Evolutionary conservation across 306 rosid species (phyloP), one percentile per base, ranked within the genome.

Genomic region (Corylus americana): DNA sequence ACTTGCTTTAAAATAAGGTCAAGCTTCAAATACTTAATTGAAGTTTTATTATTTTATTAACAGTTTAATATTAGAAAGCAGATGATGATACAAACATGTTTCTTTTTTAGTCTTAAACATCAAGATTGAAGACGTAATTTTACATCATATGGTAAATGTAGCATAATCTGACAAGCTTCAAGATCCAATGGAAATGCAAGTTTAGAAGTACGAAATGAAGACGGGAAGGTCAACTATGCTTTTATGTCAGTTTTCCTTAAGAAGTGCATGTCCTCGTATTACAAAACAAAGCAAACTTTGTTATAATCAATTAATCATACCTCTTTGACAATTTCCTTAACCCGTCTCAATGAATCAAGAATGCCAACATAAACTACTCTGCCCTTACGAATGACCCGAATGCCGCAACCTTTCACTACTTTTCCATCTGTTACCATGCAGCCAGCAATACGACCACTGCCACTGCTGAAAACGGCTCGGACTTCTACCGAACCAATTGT

Each of bases 361-460:
- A 80, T 58, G 35, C 97, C 96, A 62, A 78, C 84, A 78, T 90
- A 86, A 58, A 86, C 74, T 7, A 74, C 86, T 85, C 88, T 93
- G 57, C 94, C 91, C 87, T 88, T 95, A 37, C 97, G 92, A 61
- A 83, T 74, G 78, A 95, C 94, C 80, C 85, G 91, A 83, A 95
- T 67, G 53, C 99, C 97, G 14, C 98, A 95, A 64, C 92, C 96
- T 55, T 89, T 84, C 16, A 80, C 64, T 62, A 93, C 55, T 82
- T 95, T 95, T 79, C 99, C 98, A 29, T 91, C 96, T 1, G 39
- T 86, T 48, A 93, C 84, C 98, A 95, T 95, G 85, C 99, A 95
- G 67, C 99, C 99, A 81, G 99, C 99, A 72, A 89, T 97, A 74
- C 91, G 92, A 80, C 96, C 94, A 77, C 99, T 95, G 71, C 99